phyloP scores from a whole-genome alignment of 441 rosid species.

The Croton laevigatus region DNA sequence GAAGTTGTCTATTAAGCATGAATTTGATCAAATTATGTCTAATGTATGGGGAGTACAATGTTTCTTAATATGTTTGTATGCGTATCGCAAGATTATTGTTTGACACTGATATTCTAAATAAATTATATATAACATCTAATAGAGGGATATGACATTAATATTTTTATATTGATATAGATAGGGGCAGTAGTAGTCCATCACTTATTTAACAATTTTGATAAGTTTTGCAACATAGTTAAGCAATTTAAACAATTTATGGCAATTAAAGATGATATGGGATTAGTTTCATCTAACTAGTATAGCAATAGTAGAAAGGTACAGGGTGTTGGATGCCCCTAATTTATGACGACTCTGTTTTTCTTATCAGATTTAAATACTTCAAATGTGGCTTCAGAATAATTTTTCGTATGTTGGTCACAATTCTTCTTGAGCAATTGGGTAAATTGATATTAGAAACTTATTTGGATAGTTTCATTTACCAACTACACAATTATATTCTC shows the following conservation, averaged over 20 bases:
- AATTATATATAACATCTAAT: not conserved
- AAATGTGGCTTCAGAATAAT: not conserved
- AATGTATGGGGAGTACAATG: not conserved
- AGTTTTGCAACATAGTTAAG: not conserved
- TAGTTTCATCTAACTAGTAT: not conserved
- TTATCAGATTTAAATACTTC: too few species aligned
- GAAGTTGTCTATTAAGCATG: not conserved
- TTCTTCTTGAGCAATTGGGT: not conserved
- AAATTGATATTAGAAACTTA: not conserved
- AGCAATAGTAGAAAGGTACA: not conserved
- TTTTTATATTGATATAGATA: not conserved
- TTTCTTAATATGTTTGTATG: not conserved
- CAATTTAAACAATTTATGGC: not conserved
- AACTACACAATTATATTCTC: too few species aligned
- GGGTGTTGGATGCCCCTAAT: too few species aligned
- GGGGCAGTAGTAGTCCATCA: not conserved
- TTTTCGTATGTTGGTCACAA: not conserved
- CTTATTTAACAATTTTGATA: not conserved
- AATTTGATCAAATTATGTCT: not conserved
- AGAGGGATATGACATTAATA: not conserved
- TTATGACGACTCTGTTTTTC: too few species aligned
- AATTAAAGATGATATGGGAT: not conserved
- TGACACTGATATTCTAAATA: not conserved
- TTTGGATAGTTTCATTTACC: too few species aligned
- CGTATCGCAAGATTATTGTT: not conserved